phyloP scores from a whole-genome alignment of 192 early-diverging fungal species.

The Backusella westeae region DNA sequence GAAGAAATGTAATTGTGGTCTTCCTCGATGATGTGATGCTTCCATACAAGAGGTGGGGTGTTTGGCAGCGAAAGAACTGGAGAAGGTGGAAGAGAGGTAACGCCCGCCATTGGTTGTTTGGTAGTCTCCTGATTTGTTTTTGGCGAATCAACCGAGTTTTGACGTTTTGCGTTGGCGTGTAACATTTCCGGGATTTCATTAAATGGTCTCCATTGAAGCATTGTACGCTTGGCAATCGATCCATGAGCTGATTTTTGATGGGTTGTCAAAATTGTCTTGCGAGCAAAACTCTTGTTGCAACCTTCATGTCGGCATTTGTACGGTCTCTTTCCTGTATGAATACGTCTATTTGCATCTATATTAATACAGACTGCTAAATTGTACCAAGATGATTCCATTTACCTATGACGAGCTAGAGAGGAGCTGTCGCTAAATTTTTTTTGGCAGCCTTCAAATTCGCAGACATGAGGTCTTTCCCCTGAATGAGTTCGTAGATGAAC shows the following conservation, averaged over 20 bases:
- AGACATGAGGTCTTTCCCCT: conserved; percentile 70
- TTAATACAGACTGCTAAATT: neutral
- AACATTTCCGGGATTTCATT: conserved; percentile 14
- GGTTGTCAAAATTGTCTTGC: conserved; percentile 49
- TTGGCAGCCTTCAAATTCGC: conserved; percentile 63
- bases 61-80: neutral
- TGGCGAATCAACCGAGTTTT: conserved; percentile 1
- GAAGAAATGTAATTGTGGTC: neutral
- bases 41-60: neutral
- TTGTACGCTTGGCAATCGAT: conserved; percentile 1
- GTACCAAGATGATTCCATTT: conserved; percentile 24
- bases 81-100: neutral
- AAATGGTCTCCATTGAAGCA: conserved; percentile 14
- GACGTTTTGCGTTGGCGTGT: conserved; percentile 1
- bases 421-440: conserved; percentile 77
- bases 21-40: neutral
- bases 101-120: neutral
- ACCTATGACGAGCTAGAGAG: conserved; percentile 70
- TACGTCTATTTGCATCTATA: conserved; percentile 39
- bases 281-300: conserved; percentile 45
- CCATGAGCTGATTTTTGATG: conserved; percentile 33
- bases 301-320: conserved; percentile 52
- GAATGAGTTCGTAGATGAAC: conserved; percentile 77
- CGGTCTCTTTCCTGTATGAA: conserved; percentile 70
- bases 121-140: conserved; percentile 1